Evolutionary conservation across 2,329 filamentous ascomycete species (phyloP), one percentile per base, ranked within the genome.

Genomic region (Nemania sp.): DNA sequence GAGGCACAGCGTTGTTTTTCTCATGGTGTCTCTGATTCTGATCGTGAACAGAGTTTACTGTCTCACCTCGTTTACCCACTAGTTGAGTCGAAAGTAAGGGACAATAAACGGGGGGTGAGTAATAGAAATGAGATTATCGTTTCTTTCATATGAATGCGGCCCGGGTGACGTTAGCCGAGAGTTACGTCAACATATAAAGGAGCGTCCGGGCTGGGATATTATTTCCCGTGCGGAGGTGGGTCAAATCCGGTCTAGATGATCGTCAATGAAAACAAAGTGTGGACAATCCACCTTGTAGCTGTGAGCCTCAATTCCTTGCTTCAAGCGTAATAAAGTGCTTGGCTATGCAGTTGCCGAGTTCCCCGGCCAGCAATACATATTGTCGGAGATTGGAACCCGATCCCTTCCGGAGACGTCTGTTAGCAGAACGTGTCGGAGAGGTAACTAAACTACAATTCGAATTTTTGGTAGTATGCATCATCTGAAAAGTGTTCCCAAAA

Each of bases 21-120:
- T 57, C 62, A 65, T 65, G 52, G 17, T 18, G 34, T 29, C 25
- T 53, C 50, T 18, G 7, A 39, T 49, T 21, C 11, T 25, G 21
- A 1, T 10, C n/a, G 12, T 29, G 20, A 50, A 48, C 12, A 3
- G 6, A 20, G n/a, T 46, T 42, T 9, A 10, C 6, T 2, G 5
- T 29, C 20, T 6, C 13, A 40, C 35, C 13, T 29, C n/a, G 20
- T 47, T n/a, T 20, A 25, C 17, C 9, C 10, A 18, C 25, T 20
- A 5, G 4, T 13, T 5, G 15, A 7, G 34, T 20, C 2, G 13
- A 13, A 11, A 1, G 2, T 18, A 37, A 34, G n/a, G 3, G 34
- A n/a, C 25, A 29, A 4, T 29, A 15, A 45, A 7, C 1, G 29
- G 9, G 21, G 11, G 18, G 25, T n/a, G 47, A 21, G 12, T 37